Base-by-base conservation (phyloP, 176 grass and related monocot genomes). In the Cenchrus purpureus region DNA sequence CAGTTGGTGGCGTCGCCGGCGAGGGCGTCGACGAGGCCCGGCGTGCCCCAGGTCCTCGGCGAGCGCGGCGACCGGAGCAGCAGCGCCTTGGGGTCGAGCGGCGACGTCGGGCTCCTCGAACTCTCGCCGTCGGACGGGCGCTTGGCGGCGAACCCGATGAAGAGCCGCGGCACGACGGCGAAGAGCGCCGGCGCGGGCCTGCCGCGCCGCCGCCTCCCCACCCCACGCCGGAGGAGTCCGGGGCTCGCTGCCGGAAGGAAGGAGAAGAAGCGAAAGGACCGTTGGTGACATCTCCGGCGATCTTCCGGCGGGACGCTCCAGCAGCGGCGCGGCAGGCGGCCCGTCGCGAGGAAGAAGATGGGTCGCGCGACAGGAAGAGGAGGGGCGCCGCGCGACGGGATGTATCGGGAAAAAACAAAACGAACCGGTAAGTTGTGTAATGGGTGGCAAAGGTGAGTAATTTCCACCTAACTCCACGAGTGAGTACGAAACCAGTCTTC, bases 31-130 rank as follows among this genome's bases (percentile, higher is more conserved):
- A 98, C 87, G 58, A 96, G 91, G 83, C 97, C 91, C 8, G 86
- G 80, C 10, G 87, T 50, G 79, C 95, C 93, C 86, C 93, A 98
- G 53, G 88, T 86, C 86, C 87, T 51, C 43, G 91, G 86, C 71
- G 92, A 93, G 73, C 83, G 87, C 34, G 88, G 87, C 29, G 85
- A 92, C 19, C 87, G 71, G 59, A 90, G 73, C 69, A 90, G 88
- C 2, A 90, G 81, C 55, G 84, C 86, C 88, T 94, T 99, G 79
- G 88, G 73, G 81, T 99, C 97, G 14, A 96, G 88, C 73, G 91
- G 93, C 76, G 97, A 99, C 44, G 93, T 99, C 48, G 93, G 97
- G 90, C 91, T 96, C 84, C 86, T 71, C 28, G 84, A 84, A n/a
- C 91, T 79, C 70, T 95, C 95, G 51, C 79, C 71, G 72, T 96